These are phyloP conservation scores for Albugo candida DNA, from an alignment of 352 stramenopile genomes.

Conservation along the genomic window DNA sequence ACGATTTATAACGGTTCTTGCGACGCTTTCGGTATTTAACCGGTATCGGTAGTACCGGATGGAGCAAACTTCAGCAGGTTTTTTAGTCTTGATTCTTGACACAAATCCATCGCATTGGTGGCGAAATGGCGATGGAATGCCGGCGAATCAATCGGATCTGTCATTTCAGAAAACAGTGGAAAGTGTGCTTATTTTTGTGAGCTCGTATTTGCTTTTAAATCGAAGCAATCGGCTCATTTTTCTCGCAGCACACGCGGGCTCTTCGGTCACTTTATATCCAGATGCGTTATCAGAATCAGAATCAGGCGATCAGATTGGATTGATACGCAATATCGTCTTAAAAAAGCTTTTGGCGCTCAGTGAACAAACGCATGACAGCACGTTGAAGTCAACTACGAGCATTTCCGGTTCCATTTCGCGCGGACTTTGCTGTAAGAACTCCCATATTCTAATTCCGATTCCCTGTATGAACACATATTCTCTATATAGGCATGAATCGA, in stretches of 20 bases:
- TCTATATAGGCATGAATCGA: conserved; percentile 63
- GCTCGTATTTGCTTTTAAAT: conserved; percentile 70
- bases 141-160: conserved; percentile 13
- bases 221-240: conserved; percentile 74
- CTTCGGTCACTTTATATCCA: conserved; percentile 56
- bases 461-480: neutral
- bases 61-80: conserved; percentile 8
- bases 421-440: conserved; percentile 50
- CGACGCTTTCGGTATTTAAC: too few species aligned
- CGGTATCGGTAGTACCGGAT: too few species aligned
- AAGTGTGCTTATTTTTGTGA: conserved; percentile 68
- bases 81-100: conserved; percentile 64
- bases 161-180: conserved; percentile 36
- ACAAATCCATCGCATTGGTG: conserved; percentile 67
- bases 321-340: conserved; percentile 1
- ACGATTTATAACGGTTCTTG: too few species aligned
- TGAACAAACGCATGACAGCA: neutral
- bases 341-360: conserved; percentile 43
- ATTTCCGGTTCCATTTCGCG: conserved; percentile 63
- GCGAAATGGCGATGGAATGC: conserved; percentile 11
- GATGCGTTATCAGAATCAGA: conserved; percentile 12
- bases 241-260: conserved; percentile 52
- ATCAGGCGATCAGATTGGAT: conserved; percentile 38
- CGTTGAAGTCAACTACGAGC: conserved; percentile 14
- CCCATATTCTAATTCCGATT: neutral